Evolutionary conservation across 2,329 filamentous ascomycete genomes (phyloP), one percentile per base, ranked within the genome.

Genomic region (Ascochyta lentis): DNA sequence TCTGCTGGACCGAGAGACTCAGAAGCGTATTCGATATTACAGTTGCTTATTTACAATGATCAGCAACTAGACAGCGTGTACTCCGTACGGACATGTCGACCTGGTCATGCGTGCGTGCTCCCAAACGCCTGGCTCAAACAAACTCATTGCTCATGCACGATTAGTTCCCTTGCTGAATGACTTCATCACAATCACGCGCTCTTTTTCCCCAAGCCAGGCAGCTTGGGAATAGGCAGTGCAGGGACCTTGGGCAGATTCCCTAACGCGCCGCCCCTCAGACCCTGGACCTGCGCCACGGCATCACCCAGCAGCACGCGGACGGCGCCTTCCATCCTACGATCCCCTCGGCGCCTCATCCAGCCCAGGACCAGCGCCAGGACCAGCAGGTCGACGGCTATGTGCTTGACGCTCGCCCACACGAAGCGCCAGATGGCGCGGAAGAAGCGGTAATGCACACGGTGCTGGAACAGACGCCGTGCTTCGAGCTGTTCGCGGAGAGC

Each of bases 401-500:
- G 92, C 71, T 92, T 91, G 0, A 89, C 72, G 3, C 89, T 65
- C 84, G 91, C 91, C 91, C 91, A 96, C 4, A 65, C 31, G 49
- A 70, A 65, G 2, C 72, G 84, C 51, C 85, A 83, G n/a, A 69
- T 46, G 1, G 50, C 65, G 1, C 87, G 83, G 44, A 86, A 82
- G 23, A 90, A 75, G 49, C 84, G 88, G 58, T 84, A 85, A 19
- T 66, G 58, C 85, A 84, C 63, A 84, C 88, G 63, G 16, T 85
- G 83, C 59, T 85, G 84, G 78, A 89, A 89, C 63, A 94, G 85
- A 12, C 90, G 83, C 0, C 91, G 87, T 0, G 86, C 84, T 49
- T 92, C 89, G 64, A 98, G 89, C 72, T 98, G 93, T 76, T 99
- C 95, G 33, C 95, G 85, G 59, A 98, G 78, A 0, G 95, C 95